Evolutionary conservation across 176 grass and related monocot genomes (phyloP).

Genomic region (Hyparrhenia diplandra): DNA sequence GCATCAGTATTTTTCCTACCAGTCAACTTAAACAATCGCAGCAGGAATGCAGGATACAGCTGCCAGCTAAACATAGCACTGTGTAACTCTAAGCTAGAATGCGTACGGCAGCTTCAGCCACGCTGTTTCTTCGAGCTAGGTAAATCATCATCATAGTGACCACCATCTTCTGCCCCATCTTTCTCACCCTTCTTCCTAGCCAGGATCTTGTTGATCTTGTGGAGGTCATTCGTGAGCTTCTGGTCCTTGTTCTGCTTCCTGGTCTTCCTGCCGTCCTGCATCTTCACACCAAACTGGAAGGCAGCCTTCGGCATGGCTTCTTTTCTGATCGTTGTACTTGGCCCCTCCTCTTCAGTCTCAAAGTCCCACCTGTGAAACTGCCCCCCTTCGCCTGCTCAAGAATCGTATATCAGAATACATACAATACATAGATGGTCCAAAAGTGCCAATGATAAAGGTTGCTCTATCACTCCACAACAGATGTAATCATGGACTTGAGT

Average conservation of each 20-base stretch:
- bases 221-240: constrained; percentile 89
- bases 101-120: constrained; percentile 21
- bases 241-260: constrained; percentile 99
- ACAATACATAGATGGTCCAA: neutral
- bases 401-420: constrained; percentile 10
- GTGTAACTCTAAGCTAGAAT: neutral
- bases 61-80: neutral
- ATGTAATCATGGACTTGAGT: neutral
- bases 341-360: constrained; percentile 98
- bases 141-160: constrained; percentile 63
- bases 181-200: constrained; percentile 80
- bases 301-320: constrained; percentile 98
- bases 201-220: constrained; percentile 98
- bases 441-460: neutral
- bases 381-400: constrained; percentile 83
- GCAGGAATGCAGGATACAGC: neutral
- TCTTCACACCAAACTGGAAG: constrained; percentile 98
- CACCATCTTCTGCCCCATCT: constrained; percentile 44
- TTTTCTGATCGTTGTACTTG: constrained; percentile 84
- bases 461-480: neutral
- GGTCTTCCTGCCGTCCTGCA: constrained; percentile 94
- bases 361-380: constrained; percentile 98
- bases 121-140: constrained; percentile 79
- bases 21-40: neutral
- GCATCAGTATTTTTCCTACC: neutral